Conservation (phyloP, 371 early-diverging fungal genomes). For the Cokeromyces recurvatus region DNA sequence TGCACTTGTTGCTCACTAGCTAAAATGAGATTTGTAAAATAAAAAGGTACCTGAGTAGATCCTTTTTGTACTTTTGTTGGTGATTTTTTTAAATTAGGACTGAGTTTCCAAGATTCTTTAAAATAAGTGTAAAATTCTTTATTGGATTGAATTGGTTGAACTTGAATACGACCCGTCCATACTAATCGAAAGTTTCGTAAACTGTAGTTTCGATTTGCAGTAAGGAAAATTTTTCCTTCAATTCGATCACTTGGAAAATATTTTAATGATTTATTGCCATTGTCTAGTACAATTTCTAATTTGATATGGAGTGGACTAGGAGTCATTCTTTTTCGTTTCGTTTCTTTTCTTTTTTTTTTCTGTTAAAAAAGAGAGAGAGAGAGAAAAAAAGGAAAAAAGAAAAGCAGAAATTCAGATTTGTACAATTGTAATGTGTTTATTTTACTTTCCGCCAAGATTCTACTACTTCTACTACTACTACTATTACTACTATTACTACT, state of each 20-base stretch:
- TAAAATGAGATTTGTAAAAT: neutral
- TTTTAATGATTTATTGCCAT: neutral
- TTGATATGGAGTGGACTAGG: constrained; percentile 16
- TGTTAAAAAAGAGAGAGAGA: neutral
- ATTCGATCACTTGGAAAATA: constrained; percentile 17
- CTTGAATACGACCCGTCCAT: constrained; percentile 23
- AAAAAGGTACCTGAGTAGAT: constrained; percentile 1
- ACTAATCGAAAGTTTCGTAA: constrained; percentile 12
- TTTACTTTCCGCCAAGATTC: neutral
- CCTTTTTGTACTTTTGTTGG: constrained; percentile 1
- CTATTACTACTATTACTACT: no score
- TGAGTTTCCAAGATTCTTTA: constrained; percentile 17
- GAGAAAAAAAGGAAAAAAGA: constrained; percentile 1
- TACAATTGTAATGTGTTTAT: neutral
- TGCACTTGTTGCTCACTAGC: neutral
- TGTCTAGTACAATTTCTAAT: constrained; percentile 15
- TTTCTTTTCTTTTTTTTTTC: no score
- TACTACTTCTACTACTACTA: no score
- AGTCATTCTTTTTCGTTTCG: neutral
- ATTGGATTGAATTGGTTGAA: constrained; percentile 10
- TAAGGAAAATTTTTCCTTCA: constrained; percentile 14
- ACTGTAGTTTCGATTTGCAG: constrained; percentile 9
- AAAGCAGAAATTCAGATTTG: no score
- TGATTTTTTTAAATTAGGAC: constrained; percentile 2
- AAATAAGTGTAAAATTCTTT: constrained; percentile 10